Evolutionary conservation across 768 basidiomycete species (phyloP), one percentile per base, ranked within the genome.

Genomic region (Wakefieldia striispora): DNA sequence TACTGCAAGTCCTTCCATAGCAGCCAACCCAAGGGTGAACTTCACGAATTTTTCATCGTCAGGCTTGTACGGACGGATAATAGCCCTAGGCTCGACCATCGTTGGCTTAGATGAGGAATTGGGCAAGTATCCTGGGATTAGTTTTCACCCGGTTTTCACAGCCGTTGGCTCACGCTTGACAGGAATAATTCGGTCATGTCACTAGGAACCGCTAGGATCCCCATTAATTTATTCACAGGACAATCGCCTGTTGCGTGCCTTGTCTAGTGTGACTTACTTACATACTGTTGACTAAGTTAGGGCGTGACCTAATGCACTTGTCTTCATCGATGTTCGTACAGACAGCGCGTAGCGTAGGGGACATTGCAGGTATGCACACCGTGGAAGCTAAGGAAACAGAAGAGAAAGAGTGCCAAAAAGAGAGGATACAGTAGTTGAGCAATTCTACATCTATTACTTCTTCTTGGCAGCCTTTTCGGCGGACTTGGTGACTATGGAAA

Each of bases 401-500:
- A 16, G 69, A 69, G 68, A 68, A 71, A 71, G 24, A 74, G 59
- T 68, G 64, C 67, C 66, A 68, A 67, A 73, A 70, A 70, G 68
- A 75, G 71, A 76, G 73, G 74, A 75, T 79, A 83, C 80, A 79
- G 71, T 45, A 45, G 29, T 70, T 84, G 79, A 33, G 14, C 14
- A 70, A 69, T 81, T 84, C 79, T 82, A 84, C 83, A 80, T 84
- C 83, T 83, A 83, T 79, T 89, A 91, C 79, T 91, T 91, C 88
- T 91, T 91, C 89, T 91, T 91, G 77, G 82, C 69, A 61, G 92
- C 93, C 80, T 95, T 95, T 86, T 94, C 92, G 57, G 92, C 92
- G 56, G 92, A 86, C 84, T 94, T 93, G 62, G 91, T 93, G 64
- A 93, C 90, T 88, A 63, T 45, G 55, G 20, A 34, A 62, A 56